Conservation (phyloP, 108 stramenopile species). For the Cyclotella kingstonii region DNA sequence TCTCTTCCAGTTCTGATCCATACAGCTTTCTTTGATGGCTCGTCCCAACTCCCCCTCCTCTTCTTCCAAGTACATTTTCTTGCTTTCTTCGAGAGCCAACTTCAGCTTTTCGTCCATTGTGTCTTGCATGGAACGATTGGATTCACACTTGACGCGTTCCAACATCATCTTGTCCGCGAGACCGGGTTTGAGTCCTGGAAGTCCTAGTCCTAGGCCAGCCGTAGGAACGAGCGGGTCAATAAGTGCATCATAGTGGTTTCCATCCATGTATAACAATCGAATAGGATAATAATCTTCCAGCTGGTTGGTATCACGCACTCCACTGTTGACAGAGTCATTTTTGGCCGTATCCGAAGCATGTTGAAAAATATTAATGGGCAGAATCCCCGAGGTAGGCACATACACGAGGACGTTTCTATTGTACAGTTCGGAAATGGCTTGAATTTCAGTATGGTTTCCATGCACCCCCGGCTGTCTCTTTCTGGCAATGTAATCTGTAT, state of each 20-base stretch:
- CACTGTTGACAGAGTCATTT: not conserved
- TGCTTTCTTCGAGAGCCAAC: conserved; percentile 52
- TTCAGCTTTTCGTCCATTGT: conserved; percentile 57
- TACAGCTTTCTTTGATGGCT: conserved; percentile 17
- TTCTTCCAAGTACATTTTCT: conserved; percentile 5
- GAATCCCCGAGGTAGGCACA: conserved; percentile 58
- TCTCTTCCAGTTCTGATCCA: not conserved
- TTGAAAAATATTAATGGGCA: conserved; percentile 85
- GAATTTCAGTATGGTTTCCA: conserved; percentile 96
- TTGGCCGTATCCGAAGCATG: conserved; percentile 63
- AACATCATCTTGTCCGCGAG: conserved; percentile 79
- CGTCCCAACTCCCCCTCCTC: conserved; percentile 27
- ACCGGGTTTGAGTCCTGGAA: conserved; percentile 77
- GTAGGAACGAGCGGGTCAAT: conserved; percentile 78
- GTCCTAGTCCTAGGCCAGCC: conserved; percentile 76
- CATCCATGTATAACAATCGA: conserved; percentile 79
- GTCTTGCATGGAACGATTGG: conserved; percentile 52
- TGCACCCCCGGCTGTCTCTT: conserved; percentile 86
- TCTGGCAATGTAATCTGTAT: conserved; percentile 67
- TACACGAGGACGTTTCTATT: conserved; percentile 91
- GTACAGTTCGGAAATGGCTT: conserved; percentile 94
- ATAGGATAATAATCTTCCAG: conserved; percentile 62
- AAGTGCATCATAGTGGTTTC: conserved; percentile 86
- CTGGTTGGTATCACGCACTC: not conserved
- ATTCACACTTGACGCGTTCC: conserved; percentile 65